Evolutionary conservation across 352 stramenopile species (phyloP).

Genomic region (Phytophthora nicotianae): DNA sequence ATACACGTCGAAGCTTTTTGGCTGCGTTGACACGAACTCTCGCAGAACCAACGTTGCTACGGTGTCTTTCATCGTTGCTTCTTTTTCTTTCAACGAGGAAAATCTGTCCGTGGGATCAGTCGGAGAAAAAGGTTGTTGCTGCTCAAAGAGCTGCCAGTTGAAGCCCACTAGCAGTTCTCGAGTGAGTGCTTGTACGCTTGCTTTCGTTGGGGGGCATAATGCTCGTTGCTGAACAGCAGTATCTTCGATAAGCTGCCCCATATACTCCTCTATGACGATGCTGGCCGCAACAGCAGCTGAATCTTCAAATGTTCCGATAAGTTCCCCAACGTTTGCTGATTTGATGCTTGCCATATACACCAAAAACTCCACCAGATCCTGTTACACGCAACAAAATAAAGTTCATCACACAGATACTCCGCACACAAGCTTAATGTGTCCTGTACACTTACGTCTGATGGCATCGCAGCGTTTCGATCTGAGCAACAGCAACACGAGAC

Average conservation of each 20-base stretch:
- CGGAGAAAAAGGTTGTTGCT: conserved; percentile 12
- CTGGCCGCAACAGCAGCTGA: conserved; percentile 66
- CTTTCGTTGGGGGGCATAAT: conserved; percentile 32
- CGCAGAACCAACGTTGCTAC: conserved; percentile 25
- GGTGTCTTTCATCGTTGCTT: conserved; percentile 17
- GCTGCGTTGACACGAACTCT: conserved; percentile 36
- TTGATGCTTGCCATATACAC: conserved; percentile 75
- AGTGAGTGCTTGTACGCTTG: conserved; percentile 48
- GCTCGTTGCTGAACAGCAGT: conserved; percentile 18
- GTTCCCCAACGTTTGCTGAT: conserved; percentile 54
- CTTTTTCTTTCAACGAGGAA: conserved; percentile 19
- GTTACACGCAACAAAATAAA: conserved; percentile 14
- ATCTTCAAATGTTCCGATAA: conserved; percentile 83
- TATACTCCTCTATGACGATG: conserved; percentile 85
- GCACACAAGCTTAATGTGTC: background rate
- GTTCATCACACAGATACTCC: background rate
- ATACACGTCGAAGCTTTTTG: conserved; percentile 22
- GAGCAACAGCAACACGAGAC: conserved; percentile 4
- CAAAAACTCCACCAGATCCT: conserved; percentile 78
- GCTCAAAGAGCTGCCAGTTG: conserved; percentile 47
- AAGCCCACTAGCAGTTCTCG: conserved; percentile 59
- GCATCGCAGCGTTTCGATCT: conserved; percentile 53
- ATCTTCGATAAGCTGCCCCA: conserved; percentile 62
- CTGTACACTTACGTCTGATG: conserved; percentile 53
- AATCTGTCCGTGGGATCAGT: conserved; percentile 16